Base-by-base conservation (phyloP, 495 filamentous ascomycete genomes). In the Neurospora africana region DNA sequence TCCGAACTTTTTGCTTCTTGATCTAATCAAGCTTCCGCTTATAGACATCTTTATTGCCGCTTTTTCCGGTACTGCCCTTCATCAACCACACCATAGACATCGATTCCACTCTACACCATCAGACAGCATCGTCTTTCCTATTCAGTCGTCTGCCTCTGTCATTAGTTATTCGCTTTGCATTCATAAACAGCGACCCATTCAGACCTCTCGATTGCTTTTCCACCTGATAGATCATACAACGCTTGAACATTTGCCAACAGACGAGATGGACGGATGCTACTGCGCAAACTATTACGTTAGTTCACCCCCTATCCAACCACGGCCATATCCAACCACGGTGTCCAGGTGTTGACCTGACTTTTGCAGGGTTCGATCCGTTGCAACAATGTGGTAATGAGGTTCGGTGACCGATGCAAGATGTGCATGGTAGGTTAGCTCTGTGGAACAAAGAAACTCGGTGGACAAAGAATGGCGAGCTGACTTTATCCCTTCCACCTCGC, bases 231-330 rank as follows among this genome's bases (percentile, higher is more conserved):
- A 58, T 17, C 53, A 33, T 65, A 17, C 53, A 30, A 33, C 23
- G 27, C 15, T 17, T 30, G 53, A 41, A 39, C 71, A 37, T 38
- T 2, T 61, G 27, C 53, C 21, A 71, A n/a, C 19, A 11, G 4
- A 58, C 30, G 2, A 35, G 21, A 78, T 77, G 76, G 69, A 74
- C 35, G 69, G 70, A 23, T 86, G 82, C 78, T 86, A 86, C 43
- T 86, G 85, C 72, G 82, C 85, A 36, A 87, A 86, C 74, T 86
- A 85, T 78, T 87, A 86, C 68, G 85, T 86, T 70, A 69, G 82
- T 77, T 11, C n/a, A 11, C 47, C 40, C 41, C 47, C 35, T 44
- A 37, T 67, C 43, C 43, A 7, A 65, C 36, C 58, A n/a, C 19
- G 53, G 13, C 35, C n/a, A n/a, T 44, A 37, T 67, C 43, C 43